A percentile compares a stretch with the other conserved stretches of the same genome.
Evolutionary conservation across 208 protist genomes (phyloP).

Genomic region (Histomonas meleagridis): DNA sequence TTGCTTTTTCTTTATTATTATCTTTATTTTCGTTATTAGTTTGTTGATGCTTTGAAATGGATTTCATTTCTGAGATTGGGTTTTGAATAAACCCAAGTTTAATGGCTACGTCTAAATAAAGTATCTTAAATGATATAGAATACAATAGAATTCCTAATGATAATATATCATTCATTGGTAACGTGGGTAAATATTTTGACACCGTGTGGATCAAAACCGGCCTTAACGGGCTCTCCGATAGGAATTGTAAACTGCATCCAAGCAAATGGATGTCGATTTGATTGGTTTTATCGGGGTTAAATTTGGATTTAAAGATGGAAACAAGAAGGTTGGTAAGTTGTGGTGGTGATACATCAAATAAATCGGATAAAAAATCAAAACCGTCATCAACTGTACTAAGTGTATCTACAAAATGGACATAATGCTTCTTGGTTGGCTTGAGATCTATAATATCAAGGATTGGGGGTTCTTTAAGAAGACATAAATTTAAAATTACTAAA

Average conservation of each 20-base stretch:
- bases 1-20: no score
- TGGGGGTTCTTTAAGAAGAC: not conserved
- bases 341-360: not conserved
- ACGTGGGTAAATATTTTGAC: not conserved
- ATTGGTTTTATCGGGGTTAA: no score
- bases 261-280: not conserved
- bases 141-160: not conserved
- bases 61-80: no score
- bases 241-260: not conserved
- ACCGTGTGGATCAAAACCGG: not conserved
- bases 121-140: not conserved
- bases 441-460: not conserved
- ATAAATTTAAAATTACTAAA: slow-evolving; percentile 12
- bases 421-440: not conserved
- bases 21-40: no score
- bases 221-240: not conserved
- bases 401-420: not conserved
- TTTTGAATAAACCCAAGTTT: not conserved
- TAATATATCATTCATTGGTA: not conserved
- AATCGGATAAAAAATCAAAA: not conserved
- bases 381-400: not conserved
- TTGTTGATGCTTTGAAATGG: no score
- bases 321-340: not conserved
- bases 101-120: not conserved
- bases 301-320: no score